These are phyloP conservation scores for Lumnitzera littorea DNA, from an alignment of 345 rosid species.

Conservation along the genomic window DNA sequence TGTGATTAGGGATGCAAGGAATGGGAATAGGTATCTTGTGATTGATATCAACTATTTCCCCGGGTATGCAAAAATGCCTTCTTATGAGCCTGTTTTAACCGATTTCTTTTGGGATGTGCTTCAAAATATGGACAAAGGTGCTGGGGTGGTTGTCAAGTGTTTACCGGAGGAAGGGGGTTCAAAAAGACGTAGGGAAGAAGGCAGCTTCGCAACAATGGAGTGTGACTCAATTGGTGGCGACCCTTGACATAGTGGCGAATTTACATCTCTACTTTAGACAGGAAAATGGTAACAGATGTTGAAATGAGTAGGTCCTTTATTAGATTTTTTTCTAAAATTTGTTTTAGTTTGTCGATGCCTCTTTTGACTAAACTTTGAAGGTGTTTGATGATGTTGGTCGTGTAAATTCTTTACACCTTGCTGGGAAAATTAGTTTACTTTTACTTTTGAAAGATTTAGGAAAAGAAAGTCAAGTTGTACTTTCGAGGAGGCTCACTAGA, in stretches of 20 bases:
- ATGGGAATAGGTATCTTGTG: conserved; percentile 39
- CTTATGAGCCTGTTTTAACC: conserved; percentile 40
- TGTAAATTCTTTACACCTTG: conserved; percentile 2
- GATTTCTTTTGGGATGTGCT: conserved; percentile 43
- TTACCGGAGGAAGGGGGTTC: conserved; percentile 7
- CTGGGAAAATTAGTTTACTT: conserved; percentile 1
- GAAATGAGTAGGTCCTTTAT: conserved; percentile 1
- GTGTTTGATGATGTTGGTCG: neutral
- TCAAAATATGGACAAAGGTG: conserved; percentile 8
- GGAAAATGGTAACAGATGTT: conserved; percentile 9
- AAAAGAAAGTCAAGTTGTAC: neutral
- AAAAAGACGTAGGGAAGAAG: conserved; percentile 4
- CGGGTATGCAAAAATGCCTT: conserved; percentile 55
- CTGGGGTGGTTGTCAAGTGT: conserved; percentile 1
- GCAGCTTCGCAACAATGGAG: neutral
- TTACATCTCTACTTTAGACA: neutral
- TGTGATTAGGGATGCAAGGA: conserved; percentile 47
- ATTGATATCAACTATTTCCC: conserved; percentile 67
- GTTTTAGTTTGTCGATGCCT: neutral
- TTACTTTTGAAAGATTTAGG: neutral
- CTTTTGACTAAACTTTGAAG: too few relatives aligned
- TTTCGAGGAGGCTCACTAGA: too few relatives aligned
- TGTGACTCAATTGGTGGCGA: neutral
- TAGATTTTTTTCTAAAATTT: too few relatives aligned
- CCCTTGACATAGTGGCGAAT: conserved; percentile 3